Conservation (phyloP, 2,329 filamentous ascomycete genomes). For the Fusarium ramigenum region DNA sequence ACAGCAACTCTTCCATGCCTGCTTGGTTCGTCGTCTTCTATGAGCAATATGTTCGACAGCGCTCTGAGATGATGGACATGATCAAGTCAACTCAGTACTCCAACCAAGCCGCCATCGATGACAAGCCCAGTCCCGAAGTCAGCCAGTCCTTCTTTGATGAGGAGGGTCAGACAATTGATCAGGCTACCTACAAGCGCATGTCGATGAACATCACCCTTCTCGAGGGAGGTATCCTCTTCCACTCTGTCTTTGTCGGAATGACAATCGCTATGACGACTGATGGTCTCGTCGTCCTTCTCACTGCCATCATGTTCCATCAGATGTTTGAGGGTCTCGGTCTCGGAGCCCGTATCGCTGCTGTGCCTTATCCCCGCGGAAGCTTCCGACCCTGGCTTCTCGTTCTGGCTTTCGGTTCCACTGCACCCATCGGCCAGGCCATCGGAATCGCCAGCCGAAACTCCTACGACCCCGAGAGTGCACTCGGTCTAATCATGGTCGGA, state of each 20-base stretch:
- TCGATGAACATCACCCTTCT: conserved; percentile 78
- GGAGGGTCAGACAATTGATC: conserved; percentile 56
- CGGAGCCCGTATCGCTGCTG: conserved; percentile 74
- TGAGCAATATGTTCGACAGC: conserved; percentile 69
- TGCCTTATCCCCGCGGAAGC: conserved; percentile 66
- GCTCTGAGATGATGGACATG: conserved; percentile 66
- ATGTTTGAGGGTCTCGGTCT: conserved; percentile 76
- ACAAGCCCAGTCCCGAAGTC: conserved; percentile 44
- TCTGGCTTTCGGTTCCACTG: conserved; percentile 70
- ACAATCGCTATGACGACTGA: conserved; percentile 75
- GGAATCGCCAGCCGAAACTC: conserved; percentile 64
- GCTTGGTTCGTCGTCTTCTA: conserved; percentile 71
- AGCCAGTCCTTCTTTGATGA: conserved; percentile 52
- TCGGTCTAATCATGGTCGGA: conserved; percentile 71
- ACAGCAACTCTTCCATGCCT: conserved; percentile 57
- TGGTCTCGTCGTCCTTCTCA: conserved; percentile 71
- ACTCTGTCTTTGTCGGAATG: conserved; percentile 80
- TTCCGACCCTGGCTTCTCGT: conserved; percentile 69
- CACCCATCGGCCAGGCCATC: conserved; percentile 72
- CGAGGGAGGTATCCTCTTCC: conserved; percentile 81
- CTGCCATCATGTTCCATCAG: conserved; percentile 78
- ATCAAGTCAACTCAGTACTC: conserved; percentile 49
- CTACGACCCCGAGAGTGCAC: conserved; percentile 71
- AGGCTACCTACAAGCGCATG: conserved; percentile 65
- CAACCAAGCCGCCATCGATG: conserved; percentile 40